Evolutionary conservation across 2,329 filamentous ascomycete genomes (phyloP).

Genomic region (Aspergillus fischeri): DNA sequence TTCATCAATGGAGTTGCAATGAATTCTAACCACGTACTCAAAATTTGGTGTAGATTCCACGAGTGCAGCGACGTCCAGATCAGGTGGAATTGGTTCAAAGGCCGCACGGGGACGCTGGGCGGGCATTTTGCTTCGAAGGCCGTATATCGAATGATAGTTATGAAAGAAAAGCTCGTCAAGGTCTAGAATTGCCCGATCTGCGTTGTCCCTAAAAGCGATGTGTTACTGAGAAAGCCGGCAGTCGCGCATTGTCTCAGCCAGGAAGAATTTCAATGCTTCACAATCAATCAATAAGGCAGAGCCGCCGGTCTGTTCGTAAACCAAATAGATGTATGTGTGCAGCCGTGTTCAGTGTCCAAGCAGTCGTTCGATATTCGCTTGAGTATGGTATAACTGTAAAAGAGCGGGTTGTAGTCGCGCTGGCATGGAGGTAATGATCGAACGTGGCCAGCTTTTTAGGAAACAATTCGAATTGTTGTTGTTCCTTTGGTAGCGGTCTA

Average conservation of each 20-base stretch:
- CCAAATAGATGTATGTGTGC: background rate
- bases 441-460: background rate
- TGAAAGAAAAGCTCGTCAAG: background rate
- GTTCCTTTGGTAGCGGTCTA: background rate
- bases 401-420: background rate
- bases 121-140: constrained; percentile 58
- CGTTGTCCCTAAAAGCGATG: background rate
- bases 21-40: constrained; percentile 77
- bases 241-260: background rate
- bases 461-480: background rate
- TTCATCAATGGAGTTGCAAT: constrained; percentile 70
- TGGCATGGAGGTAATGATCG: background rate
- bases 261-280: background rate
- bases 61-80: constrained; percentile 71
- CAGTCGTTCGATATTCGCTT: background rate
- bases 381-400: background rate
- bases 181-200: background rate
- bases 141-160: background rate
- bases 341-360: background rate
- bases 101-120: constrained; percentile 75
- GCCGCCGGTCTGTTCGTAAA: background rate
- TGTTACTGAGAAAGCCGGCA: background rate
- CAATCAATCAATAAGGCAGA: background rate
- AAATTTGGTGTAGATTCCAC: constrained; percentile 81
- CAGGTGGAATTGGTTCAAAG: constrained; percentile 85